These are phyloP conservation scores for Kokia cookei DNA, from an alignment of 441 rosid species.

Conservation along the genomic window DNA sequence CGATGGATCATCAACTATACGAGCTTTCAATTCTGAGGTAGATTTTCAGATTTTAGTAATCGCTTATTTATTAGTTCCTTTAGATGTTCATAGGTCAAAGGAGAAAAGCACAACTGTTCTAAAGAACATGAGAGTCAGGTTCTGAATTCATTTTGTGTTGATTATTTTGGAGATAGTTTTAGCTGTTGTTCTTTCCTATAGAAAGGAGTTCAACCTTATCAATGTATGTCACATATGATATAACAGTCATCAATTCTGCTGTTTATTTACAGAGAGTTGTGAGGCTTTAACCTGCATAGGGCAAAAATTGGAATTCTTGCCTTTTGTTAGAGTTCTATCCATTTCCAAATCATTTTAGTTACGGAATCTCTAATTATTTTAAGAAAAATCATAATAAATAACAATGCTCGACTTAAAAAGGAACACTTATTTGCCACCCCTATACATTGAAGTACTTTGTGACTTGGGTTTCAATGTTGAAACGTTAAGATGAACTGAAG, in stretches of 20 bases:
- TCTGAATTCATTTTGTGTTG: neutral
- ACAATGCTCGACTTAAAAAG: neutral
- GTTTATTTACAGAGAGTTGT: neutral
- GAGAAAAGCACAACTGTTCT: neutral
- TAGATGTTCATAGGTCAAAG: neutral
- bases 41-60: neutral
- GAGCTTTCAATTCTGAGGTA: slow-evolving; percentile 87
- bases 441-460: neutral
- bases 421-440: neutral
- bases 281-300: neutral
- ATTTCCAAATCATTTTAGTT: neutral
- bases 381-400: neutral
- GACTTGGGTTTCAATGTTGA: neutral
- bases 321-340: neutral
- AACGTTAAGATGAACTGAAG: neutral
- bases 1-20: slow-evolving; percentile 89
- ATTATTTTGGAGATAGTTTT: neutral
- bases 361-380: neutral
- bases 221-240: neutral
- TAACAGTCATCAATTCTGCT: neutral
- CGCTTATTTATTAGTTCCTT: neutral
- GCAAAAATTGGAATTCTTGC: neutral
- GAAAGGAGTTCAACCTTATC: neutral
- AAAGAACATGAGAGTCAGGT: neutral
- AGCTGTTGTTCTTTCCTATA: neutral